Evolutionary conservation across 1,284 basidiomycete species (phyloP), one percentile per base, ranked within the genome.

Genomic region (Cryptococcus amylolentus): DNA sequence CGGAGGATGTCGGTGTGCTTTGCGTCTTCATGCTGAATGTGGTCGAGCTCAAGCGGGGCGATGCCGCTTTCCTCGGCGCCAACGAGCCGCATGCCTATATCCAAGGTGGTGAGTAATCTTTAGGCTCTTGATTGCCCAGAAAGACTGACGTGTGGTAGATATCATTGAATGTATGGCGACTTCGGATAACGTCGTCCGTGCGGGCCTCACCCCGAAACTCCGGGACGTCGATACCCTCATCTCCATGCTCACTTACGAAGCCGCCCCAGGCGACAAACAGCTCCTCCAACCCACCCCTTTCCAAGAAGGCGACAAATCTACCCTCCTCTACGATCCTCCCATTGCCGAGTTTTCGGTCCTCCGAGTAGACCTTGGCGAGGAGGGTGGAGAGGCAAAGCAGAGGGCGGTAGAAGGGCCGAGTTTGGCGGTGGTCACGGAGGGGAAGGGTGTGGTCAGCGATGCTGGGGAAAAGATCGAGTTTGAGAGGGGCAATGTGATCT

Each of bases 101-200:
- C 53, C 86, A 85, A 38, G 93, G 93, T 72, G 91, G 92, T 91
- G 56, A 68, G 80, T 68, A 1, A 20, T 49, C n/a, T 35, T 3
- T 42, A 4, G 18, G 26, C 9, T 5, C 14, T 37, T 37, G 8
- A 7, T 42, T 38, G 28, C 23, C 44, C 10, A 12, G 43, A 14
- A 38, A 44, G 6, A 26, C 48, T 51, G 16, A 26, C 28, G 37
- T 35, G 37, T 5, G 3, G 3, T 70, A 95, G 93, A 97, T 73
- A 93, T 94, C 75, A 89, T 96, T 73, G 93, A 97, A 73, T 94
- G 91, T 79, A 97, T 96, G 93, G 93, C 93, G 27, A 94, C 92
- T 54, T 95, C 91, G 57, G 95, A 99, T 80, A 98, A 98, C 76
- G 96, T 99, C 72, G 96, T 99, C 56, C 89, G 96, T 48, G 96